These are phyloP conservation scores for Thelephora terrestris DNA, from an alignment of 1,284 basidiomycete species.

Conservation along the genomic window DNA sequence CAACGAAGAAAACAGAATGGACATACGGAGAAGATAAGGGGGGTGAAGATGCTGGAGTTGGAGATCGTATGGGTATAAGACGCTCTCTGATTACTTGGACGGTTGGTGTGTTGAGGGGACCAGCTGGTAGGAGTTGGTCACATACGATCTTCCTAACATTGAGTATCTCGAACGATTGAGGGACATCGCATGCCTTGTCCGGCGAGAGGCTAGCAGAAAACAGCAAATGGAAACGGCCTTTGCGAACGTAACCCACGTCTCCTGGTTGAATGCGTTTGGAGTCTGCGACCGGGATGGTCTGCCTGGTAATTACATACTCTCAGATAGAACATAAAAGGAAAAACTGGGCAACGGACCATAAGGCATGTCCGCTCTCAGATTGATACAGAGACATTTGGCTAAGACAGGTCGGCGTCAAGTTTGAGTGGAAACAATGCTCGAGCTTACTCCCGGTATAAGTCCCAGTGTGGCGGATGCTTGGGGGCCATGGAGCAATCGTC, in stretches of 20 bases:
- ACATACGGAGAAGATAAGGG: not conserved
- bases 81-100: not conserved
- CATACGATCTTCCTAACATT: not conserved
- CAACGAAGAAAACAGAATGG: too few relatives aligned
- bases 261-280: conserved; percentile 1
- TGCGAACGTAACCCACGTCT: conserved; percentile 3
- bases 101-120: not conserved
- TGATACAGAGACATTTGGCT: too few relatives aligned
- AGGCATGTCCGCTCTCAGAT: too few relatives aligned
- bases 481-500: too few relatives aligned
- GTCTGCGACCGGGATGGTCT: not conserved
- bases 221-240: conserved; percentile 1
- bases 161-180: conserved; percentile 1
- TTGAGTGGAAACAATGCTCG: too few relatives aligned
- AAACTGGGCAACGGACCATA: too few relatives aligned
- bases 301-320: not conserved
- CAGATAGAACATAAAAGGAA: too few relatives aligned
- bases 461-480: too few relatives aligned
- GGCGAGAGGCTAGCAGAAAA: conserved; percentile 1
- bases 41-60: too few relatives aligned
- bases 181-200: not conserved
- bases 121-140: not conserved
- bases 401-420: too few relatives aligned
- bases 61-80: too few relatives aligned
- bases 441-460: too few relatives aligned